These are phyloP conservation scores for Glaciozyma antarctica DNA, from an alignment of 768 basidiomycete genomes.

Conservation along the genomic window DNA sequence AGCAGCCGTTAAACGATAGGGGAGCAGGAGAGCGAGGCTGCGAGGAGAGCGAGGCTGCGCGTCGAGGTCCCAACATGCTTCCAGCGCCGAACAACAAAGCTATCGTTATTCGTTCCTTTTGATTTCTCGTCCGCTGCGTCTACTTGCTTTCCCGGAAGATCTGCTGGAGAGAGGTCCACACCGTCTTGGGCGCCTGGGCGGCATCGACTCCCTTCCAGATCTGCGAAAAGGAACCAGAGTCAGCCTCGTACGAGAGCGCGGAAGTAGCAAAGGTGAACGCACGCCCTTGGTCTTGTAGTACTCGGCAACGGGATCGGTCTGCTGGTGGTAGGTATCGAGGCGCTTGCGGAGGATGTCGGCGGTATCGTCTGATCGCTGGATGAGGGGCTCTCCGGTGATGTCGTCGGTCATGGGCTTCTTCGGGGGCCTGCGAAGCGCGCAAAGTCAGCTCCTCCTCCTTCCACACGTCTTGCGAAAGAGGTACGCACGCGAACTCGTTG, in stretches of 20 bases:
- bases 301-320: conserved; percentile 90
- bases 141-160: conserved; percentile 23
- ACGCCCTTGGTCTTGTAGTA: conserved; percentile 83
- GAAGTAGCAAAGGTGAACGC: not conserved
- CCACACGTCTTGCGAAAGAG: not conserved
- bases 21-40: too few species aligned
- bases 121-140: not conserved
- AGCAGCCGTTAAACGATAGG: not conserved
- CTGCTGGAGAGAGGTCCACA: conserved; percentile 51
- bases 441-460: not conserved
- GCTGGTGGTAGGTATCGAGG: conserved; percentile 74
- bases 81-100: too few species aligned
- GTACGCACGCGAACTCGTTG: conserved; percentile 72
- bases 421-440: conserved; percentile 59
- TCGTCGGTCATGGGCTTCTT: conserved; percentile 94
- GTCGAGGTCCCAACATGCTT: too few species aligned
- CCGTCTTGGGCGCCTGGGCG: conserved; percentile 80
- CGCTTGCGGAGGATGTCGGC: conserved; percentile 89
- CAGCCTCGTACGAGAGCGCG: not conserved
- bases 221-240: not conserved
- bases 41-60: too few species aligned
- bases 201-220: conserved; percentile 81
- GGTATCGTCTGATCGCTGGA: conserved; percentile 97
- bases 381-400: conserved; percentile 85
- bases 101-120: too few species aligned